Percentiles rank a stretch among this genome's conserved stretches.
Evolutionary conservation across 129 eudicot species (phyloP).

Genomic region (Cynara cardunculus): DNA sequence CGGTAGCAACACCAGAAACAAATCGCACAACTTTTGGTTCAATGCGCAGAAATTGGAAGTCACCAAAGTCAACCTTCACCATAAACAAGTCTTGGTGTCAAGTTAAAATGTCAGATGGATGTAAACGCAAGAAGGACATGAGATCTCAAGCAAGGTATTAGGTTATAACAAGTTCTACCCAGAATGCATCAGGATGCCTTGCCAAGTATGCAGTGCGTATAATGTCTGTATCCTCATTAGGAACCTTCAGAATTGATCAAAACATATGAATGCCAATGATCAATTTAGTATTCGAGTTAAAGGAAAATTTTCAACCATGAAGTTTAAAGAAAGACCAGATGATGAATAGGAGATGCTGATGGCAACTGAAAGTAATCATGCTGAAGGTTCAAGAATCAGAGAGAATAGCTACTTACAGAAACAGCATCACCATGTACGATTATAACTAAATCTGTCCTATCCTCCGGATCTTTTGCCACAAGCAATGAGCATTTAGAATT

Average conservation of each 20-base stretch:
- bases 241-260: slow-evolving; percentile 42
- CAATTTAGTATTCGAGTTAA: slow-evolving; percentile 1
- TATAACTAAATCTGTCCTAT: slow-evolving; percentile 82
- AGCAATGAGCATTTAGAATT: slow-evolving; percentile 94
- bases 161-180: slow-evolving; percentile 46
- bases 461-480: slow-evolving; percentile 89
- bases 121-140: not conserved
- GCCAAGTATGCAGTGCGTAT: slow-evolving; percentile 83
- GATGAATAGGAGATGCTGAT: not conserved
- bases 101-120: not conserved
- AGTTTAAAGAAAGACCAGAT: not conserved
- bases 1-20: slow-evolving; percentile 99
- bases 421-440: slow-evolving; percentile 90
- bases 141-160: slow-evolving; percentile 2
- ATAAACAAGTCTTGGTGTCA: slow-evolving; percentile 9
- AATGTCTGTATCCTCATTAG: slow-evolving; percentile 53
- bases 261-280: slow-evolving; percentile 2
- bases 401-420: slow-evolving; percentile 47
- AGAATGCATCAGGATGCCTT: slow-evolving; percentile 89
- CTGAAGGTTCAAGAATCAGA: not conserved
- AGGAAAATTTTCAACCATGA: not conserved
- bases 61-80: slow-evolving; percentile 95
- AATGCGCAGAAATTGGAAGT: slow-evolving; percentile 90
- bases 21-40: slow-evolving; percentile 86
- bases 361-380: not conserved